phyloP scores from a whole-genome alignment of 2,329 filamentous ascomycete genomes.

The Penicillium sp. region DNA sequence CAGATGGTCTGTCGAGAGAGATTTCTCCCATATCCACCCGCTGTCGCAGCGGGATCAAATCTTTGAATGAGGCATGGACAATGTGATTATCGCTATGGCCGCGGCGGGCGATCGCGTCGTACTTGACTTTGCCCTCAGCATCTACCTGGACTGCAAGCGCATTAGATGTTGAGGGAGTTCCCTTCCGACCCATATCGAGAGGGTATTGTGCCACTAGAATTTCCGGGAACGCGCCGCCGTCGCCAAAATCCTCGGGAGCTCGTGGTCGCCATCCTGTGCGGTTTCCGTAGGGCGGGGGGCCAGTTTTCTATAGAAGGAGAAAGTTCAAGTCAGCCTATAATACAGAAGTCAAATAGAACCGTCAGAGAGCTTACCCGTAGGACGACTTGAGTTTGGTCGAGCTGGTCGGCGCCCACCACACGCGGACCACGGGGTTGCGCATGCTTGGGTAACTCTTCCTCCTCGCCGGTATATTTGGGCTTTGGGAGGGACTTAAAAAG shows the following conservation, averaged over 20 bases:
- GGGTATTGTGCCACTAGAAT: slow-evolving; percentile 93
- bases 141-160: slow-evolving; percentile 92
- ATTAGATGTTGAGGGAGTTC: slow-evolving; percentile 68
- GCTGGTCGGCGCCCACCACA: slow-evolving; percentile 74
- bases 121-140: slow-evolving; percentile 88
- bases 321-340: not conserved
- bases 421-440: slow-evolving; percentile 76
- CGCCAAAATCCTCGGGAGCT: slow-evolving; percentile 85
- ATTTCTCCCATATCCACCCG: slow-evolving; percentile 91
- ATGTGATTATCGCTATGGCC: slow-evolving; percentile 82
- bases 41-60: slow-evolving; percentile 90
- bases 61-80: slow-evolving; percentile 94
- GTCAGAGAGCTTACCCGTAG: slow-evolving; percentile 60
- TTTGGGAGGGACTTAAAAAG: slow-evolving; percentile 80
- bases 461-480: slow-evolving; percentile 86
- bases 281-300: slow-evolving; percentile 84
- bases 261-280: slow-evolving; percentile 89
- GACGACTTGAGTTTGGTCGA: slow-evolving; percentile 84
- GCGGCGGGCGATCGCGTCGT: slow-evolving; percentile 88
- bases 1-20: slow-evolving; percentile 77
- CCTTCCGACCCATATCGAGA: slow-evolving; percentile 87
- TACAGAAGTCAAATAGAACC: not conserved
- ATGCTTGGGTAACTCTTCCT: slow-evolving; percentile 74
- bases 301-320: slow-evolving; percentile 59
- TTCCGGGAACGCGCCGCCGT: slow-evolving; percentile 95